Base-by-base conservation (phyloP, 148 eudicot genomes). In the Rhododendron griersonianum region DNA sequence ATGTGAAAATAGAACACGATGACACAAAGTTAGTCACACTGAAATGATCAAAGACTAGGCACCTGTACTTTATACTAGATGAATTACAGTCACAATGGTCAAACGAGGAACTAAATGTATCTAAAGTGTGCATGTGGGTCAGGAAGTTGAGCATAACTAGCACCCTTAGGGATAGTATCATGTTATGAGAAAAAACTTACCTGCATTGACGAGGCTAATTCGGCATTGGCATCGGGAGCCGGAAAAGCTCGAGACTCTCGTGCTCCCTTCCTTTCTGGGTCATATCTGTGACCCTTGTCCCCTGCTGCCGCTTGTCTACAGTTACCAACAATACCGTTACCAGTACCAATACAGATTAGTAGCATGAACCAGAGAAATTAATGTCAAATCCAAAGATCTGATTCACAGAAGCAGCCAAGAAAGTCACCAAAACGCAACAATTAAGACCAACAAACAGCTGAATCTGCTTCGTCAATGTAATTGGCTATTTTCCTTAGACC, bases 151-250 rank as follows among this genome's bases (percentile, higher is more conserved):
- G 35, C 59, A 57, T 37, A 74, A 10, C 19, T 50, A 61, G 59
- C 45, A 16, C 65, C 13, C 45, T 25, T 41, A 16, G 35, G 57
- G 55, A 15, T 15, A 23, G 55, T 51, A 41, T 61, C 44, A 15
- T 59, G 2, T 81, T 53, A 33, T 4, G 25, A 55, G 41, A 81
- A 76, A 55, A 86, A 53, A 30, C 63, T 81, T 85, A 93, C 99
- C 98, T 94, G 98, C 96, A 95, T 91, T 39, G 99, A 98, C 13
- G 84, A 84, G 77, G 86, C 94, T 79, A 95, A 88, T 88, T 95
- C 99, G 61, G 98, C 98, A 93, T 95, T 95, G 45, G 98, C 96
- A 87, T 94, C 94, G 28, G 99, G 98, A 82, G 99, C 99, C 59
- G 98, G 98, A 80, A 93, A 87, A 3, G 98, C 98, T 85, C 95